These are phyloP conservation scores for Paracorniculantispora psalliotae DNA, from an alignment of 2,329 filamentous ascomycete species.

Conservation along the genomic window DNA sequence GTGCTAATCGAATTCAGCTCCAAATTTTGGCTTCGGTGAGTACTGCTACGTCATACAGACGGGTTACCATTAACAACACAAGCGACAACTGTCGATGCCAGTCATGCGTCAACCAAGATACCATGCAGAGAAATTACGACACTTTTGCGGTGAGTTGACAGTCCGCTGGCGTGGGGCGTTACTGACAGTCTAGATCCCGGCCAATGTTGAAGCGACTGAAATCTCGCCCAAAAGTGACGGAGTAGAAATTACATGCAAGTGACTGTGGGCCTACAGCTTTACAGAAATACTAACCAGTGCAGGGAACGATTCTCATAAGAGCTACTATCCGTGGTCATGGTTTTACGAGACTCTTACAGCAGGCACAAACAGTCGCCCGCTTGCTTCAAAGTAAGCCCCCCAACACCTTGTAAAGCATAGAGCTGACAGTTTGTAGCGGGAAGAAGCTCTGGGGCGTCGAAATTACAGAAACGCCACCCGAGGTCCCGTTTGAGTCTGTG, in stretches of 20 bases:
- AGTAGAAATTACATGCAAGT: slow-evolving; percentile 32
- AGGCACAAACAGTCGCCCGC: slow-evolving; percentile 29
- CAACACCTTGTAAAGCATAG: background rate
- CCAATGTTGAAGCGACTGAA: slow-evolving; percentile 25
- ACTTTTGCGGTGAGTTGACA: slow-evolving; percentile 31
- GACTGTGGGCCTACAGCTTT: too few species aligned
- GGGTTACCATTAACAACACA: background rate
- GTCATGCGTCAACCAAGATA: slow-evolving; percentile 37
- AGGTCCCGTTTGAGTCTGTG: slow-evolving; percentile 55
- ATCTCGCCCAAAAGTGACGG: slow-evolving; percentile 25
- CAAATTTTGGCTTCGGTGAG: slow-evolving; percentile 11
- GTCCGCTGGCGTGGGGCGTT: background rate
- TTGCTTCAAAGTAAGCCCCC: slow-evolving; percentile 1
- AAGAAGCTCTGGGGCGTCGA: slow-evolving; percentile 26
- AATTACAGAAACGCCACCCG: slow-evolving; percentile 46
- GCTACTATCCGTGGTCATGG: slow-evolving; percentile 60
- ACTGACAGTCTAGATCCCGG: slow-evolving; percentile 26
- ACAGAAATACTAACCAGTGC: slow-evolving; percentile 9
- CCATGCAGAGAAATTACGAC: slow-evolving; percentile 37
- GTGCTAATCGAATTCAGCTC: slow-evolving; percentile 2
- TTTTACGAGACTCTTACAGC: slow-evolving; percentile 19
- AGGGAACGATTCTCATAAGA: slow-evolving; percentile 68
- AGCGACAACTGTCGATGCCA: slow-evolving; percentile 42
- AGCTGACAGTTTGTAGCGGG: background rate
- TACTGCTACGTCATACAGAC: background rate